These are phyloP conservation scores for Lithohypha guttulata DNA, from an alignment of 2,329 filamentous ascomycete genomes.

Conservation along the genomic window DNA sequence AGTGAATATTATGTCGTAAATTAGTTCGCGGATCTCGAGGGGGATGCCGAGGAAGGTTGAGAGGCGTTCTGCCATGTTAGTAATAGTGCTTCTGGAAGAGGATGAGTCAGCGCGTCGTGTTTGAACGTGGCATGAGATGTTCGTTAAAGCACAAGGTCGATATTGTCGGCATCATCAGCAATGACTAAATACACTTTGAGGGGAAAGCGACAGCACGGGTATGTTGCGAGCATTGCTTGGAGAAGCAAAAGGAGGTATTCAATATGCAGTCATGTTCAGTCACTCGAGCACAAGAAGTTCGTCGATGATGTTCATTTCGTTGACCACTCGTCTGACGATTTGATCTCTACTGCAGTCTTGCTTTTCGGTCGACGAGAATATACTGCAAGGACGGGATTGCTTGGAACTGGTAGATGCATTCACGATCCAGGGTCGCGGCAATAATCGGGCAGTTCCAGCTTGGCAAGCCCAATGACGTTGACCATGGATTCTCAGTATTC, in stretches of 20 bases:
- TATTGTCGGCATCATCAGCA: not conserved
- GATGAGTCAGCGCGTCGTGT: not conserved
- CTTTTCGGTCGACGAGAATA: no score
- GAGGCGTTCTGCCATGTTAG: not conserved
- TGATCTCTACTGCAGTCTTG: no score
- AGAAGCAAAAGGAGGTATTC: not conserved
- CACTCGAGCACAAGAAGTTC: not conserved
- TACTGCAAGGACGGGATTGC: no score
- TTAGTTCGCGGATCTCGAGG: slow-evolving; percentile 16
- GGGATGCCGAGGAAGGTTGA: slow-evolving; percentile 15
- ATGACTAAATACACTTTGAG: not conserved
- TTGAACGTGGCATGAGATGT: not conserved
- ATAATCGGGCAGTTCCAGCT: no score
- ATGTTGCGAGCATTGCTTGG: not conserved
- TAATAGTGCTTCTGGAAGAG: not conserved
- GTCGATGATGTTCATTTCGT: no score
- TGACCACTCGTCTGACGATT: no score
- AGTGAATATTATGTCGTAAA: slow-evolving; percentile 15
- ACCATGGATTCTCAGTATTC: no score
- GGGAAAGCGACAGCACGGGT: not conserved
- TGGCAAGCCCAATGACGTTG: no score
- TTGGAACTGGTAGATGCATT: no score
- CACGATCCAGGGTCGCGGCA: no score
- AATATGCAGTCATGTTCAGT: not conserved
- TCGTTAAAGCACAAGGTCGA: not conserved